Conservation (phyloP, 2,329 filamentous ascomycete genomes). For the Xylariales sp. region DNA sequence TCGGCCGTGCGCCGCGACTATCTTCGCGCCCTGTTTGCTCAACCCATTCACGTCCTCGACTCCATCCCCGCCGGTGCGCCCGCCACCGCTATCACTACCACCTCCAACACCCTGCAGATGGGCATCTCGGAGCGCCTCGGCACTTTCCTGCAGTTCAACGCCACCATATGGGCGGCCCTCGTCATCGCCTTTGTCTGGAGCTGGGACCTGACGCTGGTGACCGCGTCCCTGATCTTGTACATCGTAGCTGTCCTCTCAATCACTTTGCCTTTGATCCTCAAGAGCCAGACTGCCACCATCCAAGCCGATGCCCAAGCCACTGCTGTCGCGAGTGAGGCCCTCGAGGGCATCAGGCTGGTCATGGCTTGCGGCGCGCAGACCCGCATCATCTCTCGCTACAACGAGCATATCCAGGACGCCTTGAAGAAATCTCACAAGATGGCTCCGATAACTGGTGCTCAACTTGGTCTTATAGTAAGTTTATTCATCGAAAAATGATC, state of each 20-base stretch:
- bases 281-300: conserved; percentile 36
- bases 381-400: conserved; percentile 44
- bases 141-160: conserved; percentile 46
- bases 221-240: conserved; percentile 47
- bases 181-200: conserved; percentile 49
- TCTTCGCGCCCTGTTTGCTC: conserved; percentile 53
- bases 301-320: conserved; percentile 48
- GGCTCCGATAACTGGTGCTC: conserved; percentile 41
- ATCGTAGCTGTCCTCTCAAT: conserved; percentile 41
- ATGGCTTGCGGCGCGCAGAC: conserved; percentile 54
- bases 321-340: conserved; percentile 53
- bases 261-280: conserved; percentile 47
- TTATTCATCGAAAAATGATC: neutral
- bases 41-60: conserved; percentile 62
- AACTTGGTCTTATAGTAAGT: conserved; percentile 40
- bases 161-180: conserved; percentile 45
- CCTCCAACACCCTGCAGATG: conserved; percentile 54
- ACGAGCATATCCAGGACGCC: conserved; percentile 47
- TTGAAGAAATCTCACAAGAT: conserved; percentile 38
- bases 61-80: conserved; percentile 53
- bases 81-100: conserved; percentile 55
- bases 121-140: conserved; percentile 59
- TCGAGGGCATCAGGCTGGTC: conserved; percentile 53
- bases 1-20: conserved; percentile 57
- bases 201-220: conserved; percentile 55